Evolutionary conservation across 768 basidiomycete species (phyloP), one percentile per base, ranked within the genome.

Genomic region (Boletus reticuloceps): DNA sequence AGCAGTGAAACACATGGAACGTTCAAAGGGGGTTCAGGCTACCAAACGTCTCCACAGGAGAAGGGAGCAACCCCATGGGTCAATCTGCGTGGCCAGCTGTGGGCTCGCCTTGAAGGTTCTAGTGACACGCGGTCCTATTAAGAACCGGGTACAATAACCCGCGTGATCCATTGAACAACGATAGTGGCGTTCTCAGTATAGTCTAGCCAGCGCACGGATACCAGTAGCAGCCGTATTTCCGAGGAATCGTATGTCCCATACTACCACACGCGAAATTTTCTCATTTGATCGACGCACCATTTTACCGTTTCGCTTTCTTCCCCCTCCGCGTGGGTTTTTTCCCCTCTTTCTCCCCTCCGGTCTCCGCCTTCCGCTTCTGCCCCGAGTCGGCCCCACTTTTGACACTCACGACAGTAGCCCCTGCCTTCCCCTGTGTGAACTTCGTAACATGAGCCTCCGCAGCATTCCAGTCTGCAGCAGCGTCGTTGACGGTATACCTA

Each of bases 401-500:
- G 20, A 97, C 79, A 63, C 88, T 94, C 42, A 96, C 81, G 14
- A 94, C 82, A 1, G 86, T 88, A 32, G 86, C 82, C 52, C 80
- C 83, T 34, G 78, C 79, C 16, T 55, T 66, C 17, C 66, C 72
- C 5, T 72, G 77, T 22, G 71, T 73, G 42, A 83, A 66, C 47
- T 76, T 77, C 36, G 79, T 70, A 5, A 94, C 84, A 67, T 94
- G 91, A 20, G 79, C 75, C 66, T 93, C 88, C 5, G 89, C 93
- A 27, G 72, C 71, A 37, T 78, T 75, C 89, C 92, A 96, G 68
- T 96, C 91, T 29, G 81, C 74, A 16, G 79, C 75, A 0, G 75
- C 69, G 61, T 86, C 83, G 61, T 89, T 79, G 61, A 98, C 94
- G 27, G 87, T 85, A 67, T 81, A 91, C 68, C 89, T 91, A 64